These are phyloP conservation scores for Blastocystis sp. DNA, from an alignment of 352 stramenopile genomes.

Conservation along the genomic window DNA sequence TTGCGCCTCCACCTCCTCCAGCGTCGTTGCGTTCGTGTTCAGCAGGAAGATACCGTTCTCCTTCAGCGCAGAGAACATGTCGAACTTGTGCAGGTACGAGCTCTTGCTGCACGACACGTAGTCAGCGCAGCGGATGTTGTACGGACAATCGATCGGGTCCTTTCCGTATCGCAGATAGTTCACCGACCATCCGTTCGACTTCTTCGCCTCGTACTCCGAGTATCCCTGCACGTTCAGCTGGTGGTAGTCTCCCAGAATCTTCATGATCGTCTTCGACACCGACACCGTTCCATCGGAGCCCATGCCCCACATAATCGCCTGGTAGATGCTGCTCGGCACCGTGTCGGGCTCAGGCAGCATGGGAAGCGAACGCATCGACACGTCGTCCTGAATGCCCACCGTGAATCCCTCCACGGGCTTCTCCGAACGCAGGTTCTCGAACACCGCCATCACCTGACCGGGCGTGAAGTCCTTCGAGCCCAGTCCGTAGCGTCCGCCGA, in stretches of 20 bases:
- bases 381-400: conserved; percentile 58
- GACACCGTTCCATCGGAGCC: conserved; percentile 67
- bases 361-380: not conserved
- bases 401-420: conserved; percentile 69
- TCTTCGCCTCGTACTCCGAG: conserved; percentile 67
- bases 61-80: conserved; percentile 64
- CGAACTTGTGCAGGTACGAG: conserved; percentile 65
- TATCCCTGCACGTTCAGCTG: conserved; percentile 65
- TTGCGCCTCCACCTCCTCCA: conserved; percentile 63
- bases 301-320: conserved; percentile 78
- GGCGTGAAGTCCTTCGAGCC: conserved; percentile 72
- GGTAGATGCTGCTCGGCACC: conserved; percentile 66
- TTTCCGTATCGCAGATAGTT: conserved; percentile 63
- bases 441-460: conserved; percentile 68
- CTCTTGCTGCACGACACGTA: conserved; percentile 66
- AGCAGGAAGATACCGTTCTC: conserved; percentile 64
- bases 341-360: conserved; percentile 61
- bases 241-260: conserved; percentile 64
- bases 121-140: conserved; percentile 61
- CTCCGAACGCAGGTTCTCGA: conserved; percentile 66
- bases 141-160: conserved; percentile 54
- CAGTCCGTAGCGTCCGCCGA: conserved; percentile 71
- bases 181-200: conserved; percentile 64
- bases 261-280: conserved; percentile 64
- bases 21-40: conserved; percentile 63